Base-by-base conservation (phyloP, 768 basidiomycete species). In the Termitomyces titanicus region DNA sequence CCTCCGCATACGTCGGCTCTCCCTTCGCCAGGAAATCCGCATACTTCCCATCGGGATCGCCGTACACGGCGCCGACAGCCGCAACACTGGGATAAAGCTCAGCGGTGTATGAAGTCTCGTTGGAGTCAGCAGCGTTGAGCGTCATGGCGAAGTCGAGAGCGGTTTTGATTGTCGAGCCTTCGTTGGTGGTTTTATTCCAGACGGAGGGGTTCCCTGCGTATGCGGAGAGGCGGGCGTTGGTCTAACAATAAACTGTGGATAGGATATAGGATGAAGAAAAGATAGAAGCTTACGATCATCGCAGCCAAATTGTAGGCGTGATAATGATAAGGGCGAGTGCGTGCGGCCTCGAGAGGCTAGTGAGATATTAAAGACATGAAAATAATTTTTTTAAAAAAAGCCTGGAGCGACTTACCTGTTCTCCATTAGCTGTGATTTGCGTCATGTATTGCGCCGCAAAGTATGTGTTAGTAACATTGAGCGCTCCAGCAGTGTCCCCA, bases 321-420 rank as follows among this genome's bases (percentile, higher is more conserved):
- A 64, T 88, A 87, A 63, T 88, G 85, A 65, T 80, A 86, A 15
- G 86, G 84, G 11, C 80, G 73, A 1, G 84, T 84, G 25, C 86
- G 80, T 3, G 66, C 73, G 17, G 82, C 76, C 70, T 88, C 86
- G 13, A 83, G 66, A 11, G 86, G 85, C 81, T 84, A n/a, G 11
- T 15, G 24, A 20, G 13, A 18, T 9, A 5, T 47, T 6, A 43
- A 5, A 6, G 6, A 37, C 6, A 46, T 44, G 4, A 24, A 31
- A 33, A 35, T 1, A 17, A 38, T 13, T 18, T 3, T n/a, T n/a
- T n/a, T n/a, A n/a, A n/a, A 17, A 34, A 39, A 20, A 20, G 3
- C 18, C 18, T 54, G 10, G 20, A 27, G 37, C 22, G 15, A 51
- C 68, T 34, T 39, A 79, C 81, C 71, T 84, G 83, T 58, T 86